Percentiles rank a stretch among this genome's conserved stretches.
Evolutionary conservation across 2,329 filamentous ascomycete genomes (phyloP).

Genomic region (Clarireedia homoeocarpa): DNA sequence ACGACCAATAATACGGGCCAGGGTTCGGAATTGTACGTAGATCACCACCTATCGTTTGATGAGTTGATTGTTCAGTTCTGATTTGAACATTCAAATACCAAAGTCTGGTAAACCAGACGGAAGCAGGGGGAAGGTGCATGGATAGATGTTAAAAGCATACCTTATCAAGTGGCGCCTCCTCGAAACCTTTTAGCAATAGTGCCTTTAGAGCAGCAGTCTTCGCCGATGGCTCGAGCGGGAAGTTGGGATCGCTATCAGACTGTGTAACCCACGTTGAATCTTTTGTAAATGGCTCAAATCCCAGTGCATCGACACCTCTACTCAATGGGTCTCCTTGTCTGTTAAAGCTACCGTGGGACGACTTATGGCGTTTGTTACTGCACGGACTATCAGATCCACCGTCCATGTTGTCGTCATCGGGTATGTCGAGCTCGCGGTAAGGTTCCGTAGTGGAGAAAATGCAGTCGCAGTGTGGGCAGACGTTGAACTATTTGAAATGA

Average conservation of each 20-base stretch:
- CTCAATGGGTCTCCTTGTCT: neutral
- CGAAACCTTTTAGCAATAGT: constrained; percentile 33
- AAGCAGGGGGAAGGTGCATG: neutral
- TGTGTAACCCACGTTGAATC: constrained; percentile 20
- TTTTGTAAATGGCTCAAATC: constrained; percentile 20
- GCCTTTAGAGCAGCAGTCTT: constrained; percentile 33
- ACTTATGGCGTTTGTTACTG: constrained; percentile 4
- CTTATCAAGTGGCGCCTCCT: constrained; percentile 41
- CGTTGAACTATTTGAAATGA: neutral
- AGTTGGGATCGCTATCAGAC: constrained; percentile 19
- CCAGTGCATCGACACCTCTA: constrained; percentile 22
- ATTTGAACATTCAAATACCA: neutral
- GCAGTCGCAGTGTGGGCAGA: constrained; percentile 19
- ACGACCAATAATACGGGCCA: constrained; percentile 41
- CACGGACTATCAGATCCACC: neutral
- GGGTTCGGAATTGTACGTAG: constrained; percentile 50
- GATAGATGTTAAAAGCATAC: constrained; percentile 15
- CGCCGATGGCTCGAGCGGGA: constrained; percentile 30
- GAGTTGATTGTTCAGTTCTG: neutral
- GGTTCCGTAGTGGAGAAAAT: constrained; percentile 11
- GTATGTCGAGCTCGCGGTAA: constrained; percentile 1
- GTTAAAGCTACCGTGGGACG: neutral
- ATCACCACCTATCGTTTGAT: constrained; percentile 33
- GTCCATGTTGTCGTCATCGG: constrained; percentile 12
- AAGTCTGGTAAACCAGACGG: neutral